phyloP scores from a whole-genome alignment of 768 basidiomycete species.

The Kwoniella sp. region DNA sequence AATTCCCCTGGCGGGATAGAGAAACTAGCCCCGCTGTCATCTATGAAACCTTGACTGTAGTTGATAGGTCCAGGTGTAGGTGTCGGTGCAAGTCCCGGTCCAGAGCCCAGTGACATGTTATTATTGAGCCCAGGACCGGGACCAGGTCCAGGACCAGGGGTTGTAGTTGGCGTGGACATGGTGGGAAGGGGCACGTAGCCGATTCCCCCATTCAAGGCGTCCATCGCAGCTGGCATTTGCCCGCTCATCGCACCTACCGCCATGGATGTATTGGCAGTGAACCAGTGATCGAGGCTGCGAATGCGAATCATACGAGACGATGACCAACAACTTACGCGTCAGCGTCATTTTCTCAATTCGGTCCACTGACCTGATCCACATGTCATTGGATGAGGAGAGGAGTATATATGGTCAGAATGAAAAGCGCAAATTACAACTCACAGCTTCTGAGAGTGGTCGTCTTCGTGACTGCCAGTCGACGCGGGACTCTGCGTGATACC shows the following conservation, averaged over 20 bases:
- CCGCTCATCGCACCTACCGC: constrained; percentile 45
- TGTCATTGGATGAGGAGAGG: no score
- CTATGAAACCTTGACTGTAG: constrained; percentile 5
- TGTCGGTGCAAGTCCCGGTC: constrained; percentile 10
- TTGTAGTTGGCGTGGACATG: constrained; percentile 4
- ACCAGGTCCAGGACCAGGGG: constrained; percentile 4
- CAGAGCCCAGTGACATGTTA: constrained; percentile 12
- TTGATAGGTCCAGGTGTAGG: constrained; percentile 4
- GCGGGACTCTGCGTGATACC: constrained; percentile 32
- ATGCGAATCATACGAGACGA: background rate
- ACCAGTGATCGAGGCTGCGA: constrained; percentile 52
- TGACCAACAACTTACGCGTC: no score
- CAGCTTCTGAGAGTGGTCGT: constrained; percentile 54
- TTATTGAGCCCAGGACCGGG: constrained; percentile 7
- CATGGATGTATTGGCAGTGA: constrained; percentile 49
- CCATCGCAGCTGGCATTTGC: constrained; percentile 26
- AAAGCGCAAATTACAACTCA: constrained; percentile 18
- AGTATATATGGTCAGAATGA: no score
- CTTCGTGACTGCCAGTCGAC: constrained; percentile 42
- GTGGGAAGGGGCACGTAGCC: constrained; percentile 26
- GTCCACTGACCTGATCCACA: no score
- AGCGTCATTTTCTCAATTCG: background rate
- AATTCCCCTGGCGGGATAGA: constrained; percentile 11
- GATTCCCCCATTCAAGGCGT: constrained; percentile 16
- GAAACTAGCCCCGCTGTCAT: constrained; percentile 10